These are phyloP conservation scores for Taxawa tesnikishii DNA, from an alignment of 2,329 filamentous ascomycete species.

Conservation along the genomic window DNA sequence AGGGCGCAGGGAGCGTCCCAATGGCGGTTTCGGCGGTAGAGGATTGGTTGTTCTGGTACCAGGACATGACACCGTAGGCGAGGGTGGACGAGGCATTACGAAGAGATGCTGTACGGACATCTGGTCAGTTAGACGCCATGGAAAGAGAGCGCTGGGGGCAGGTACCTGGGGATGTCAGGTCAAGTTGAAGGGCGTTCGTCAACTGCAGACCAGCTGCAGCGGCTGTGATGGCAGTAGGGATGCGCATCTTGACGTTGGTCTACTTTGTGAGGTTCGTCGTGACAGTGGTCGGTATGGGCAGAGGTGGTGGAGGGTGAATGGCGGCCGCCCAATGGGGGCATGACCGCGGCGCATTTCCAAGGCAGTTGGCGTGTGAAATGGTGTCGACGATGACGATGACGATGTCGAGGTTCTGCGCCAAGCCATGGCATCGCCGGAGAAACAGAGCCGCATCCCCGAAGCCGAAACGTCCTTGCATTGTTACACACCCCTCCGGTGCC, in stretches of 20 bases:
- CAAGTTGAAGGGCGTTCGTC: slow-evolving; percentile 5
- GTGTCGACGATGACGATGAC: no score
- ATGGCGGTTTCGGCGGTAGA: slow-evolving; percentile 15
- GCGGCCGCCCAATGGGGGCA: no score
- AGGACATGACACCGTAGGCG: slow-evolving; percentile 20
- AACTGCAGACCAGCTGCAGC: slow-evolving; percentile 5
- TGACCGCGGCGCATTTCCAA: no score
- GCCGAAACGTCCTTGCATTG: no score
- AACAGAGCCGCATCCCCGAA: not conserved
- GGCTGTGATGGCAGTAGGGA: slow-evolving; percentile 2
- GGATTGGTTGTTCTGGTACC: slow-evolving; percentile 21
- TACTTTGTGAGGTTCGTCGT: not conserved
- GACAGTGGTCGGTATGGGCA: no score
- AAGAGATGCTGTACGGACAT: slow-evolving; percentile 18
- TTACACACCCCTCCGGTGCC: no score
- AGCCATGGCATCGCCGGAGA: not conserved
- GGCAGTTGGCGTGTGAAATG: no score
- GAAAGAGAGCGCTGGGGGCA: not conserved
- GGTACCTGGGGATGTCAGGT: slow-evolving; percentile 3
- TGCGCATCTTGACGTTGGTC: slow-evolving; percentile 2
- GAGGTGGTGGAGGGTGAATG: no score
- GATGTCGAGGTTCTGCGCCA: no score
- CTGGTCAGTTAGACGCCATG: not conserved
- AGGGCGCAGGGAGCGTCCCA: slow-evolving; percentile 29
- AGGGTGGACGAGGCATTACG: slow-evolving; percentile 17